Percentiles rank a stretch among this genome's conserved stretches.
Conservation (phyloP, 1,284 basidiomycete genomes). For the Apiotrichum domesticum region DNA sequence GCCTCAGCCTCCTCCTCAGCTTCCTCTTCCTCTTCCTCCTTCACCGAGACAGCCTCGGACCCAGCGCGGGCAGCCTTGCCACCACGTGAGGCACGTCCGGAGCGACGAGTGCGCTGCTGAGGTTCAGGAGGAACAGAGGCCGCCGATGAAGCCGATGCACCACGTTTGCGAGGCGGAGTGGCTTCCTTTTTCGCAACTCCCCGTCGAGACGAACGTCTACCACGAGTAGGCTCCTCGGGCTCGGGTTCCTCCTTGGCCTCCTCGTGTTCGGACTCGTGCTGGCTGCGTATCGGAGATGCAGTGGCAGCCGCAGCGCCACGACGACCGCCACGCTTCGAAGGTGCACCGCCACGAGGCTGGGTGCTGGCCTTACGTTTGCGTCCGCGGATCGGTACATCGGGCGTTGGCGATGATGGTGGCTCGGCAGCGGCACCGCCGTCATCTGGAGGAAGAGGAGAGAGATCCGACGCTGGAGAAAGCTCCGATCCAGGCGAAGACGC, state of each 20-base stretch:
- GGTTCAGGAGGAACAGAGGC: conserved; percentile 23
- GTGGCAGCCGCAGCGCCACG: conserved; percentile 2
- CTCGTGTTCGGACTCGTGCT: conserved; percentile 6
- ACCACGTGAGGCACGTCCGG: conserved; percentile 21
- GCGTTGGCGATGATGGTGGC: conserved; percentile 2
- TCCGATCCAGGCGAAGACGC: conserved; percentile 17
- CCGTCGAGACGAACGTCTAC: conserved; percentile 20
- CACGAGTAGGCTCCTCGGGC: conserved; percentile 16
- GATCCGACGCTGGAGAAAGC: conserved; percentile 21
- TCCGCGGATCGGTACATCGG: conserved; percentile 8
- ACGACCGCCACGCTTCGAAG: conserved; percentile 21
- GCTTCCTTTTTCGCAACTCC: conserved; percentile 10
- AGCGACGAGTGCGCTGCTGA: conserved; percentile 9
- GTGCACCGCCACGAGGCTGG: conserved; percentile 18
- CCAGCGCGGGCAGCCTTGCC: conserved; percentile 27
- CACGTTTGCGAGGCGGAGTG: conserved; percentile 29
- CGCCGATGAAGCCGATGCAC: conserved; percentile 26
- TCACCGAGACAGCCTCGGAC: conserved; percentile 25
- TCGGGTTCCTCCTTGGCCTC: conserved; percentile 14
- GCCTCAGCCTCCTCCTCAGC: conserved; percentile 11
- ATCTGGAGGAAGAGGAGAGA: conserved; percentile 19
- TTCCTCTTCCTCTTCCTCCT: conserved; percentile 22
- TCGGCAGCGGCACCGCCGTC: neutral
- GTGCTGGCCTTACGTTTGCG: conserved; percentile 30
- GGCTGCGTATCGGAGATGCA: conserved; percentile 10